Percentiles rank a stretch among this genome's conserved stretches.
Conservation (phyloP, 306 rosid species). For the Prunus mume region DNA sequence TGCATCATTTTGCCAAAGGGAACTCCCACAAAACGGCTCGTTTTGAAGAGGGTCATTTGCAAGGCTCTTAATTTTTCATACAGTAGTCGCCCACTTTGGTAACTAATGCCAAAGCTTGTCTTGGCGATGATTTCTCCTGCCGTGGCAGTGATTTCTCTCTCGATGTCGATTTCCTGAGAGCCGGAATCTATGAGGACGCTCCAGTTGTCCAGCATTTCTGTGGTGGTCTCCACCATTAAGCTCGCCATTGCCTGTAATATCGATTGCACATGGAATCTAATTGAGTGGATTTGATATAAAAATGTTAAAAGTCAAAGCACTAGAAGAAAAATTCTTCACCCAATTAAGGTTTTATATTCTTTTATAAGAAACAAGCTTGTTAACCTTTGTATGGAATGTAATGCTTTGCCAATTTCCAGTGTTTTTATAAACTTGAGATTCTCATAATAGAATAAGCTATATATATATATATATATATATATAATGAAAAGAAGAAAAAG, state of each 20-base stretch:
- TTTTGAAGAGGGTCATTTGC: constrained; percentile 60
- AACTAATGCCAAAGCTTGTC: constrained; percentile 70
- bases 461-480: too few species aligned
- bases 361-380: too few species aligned
- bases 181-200: constrained; percentile 40
- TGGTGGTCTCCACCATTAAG: constrained; percentile 59
- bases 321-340: neutral
- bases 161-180: constrained; percentile 52
- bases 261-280: constrained; percentile 10
- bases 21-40: constrained; percentile 71
- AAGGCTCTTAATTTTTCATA: constrained; percentile 52
- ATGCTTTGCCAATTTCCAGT: neutral
- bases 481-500: too few species aligned
- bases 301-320: neutral
- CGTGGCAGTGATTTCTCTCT: constrained; percentile 43
- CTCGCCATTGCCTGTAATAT: constrained; percentile 57
- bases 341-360: neutral
- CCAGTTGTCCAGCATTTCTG: constrained; percentile 68
- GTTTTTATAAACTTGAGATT: neutral
- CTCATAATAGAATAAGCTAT: neutral
- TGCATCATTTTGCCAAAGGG: constrained; percentile 53
- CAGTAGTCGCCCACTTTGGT: constrained; percentile 40
- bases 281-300: constrained; percentile 7
- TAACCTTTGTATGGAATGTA: neutral
- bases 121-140: constrained; percentile 83